phyloP scores from a whole-genome alignment of 202 grass and related monocot species.

The Alloteropsis angusta region DNA sequence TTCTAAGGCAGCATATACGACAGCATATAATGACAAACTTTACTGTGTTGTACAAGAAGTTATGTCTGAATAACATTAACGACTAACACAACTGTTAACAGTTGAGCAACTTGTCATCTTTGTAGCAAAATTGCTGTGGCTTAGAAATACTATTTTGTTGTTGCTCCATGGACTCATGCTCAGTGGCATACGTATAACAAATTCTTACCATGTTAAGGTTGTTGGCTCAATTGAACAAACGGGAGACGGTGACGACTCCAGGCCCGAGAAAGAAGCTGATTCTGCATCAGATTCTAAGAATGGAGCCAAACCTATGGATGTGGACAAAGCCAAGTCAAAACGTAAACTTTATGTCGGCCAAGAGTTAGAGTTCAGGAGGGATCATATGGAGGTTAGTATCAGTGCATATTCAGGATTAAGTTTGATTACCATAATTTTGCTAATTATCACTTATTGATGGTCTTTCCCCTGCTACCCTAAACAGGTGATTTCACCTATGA shows the following conservation, averaged over 20 bases:
- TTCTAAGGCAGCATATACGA: background rate
- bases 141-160: background rate
- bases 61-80: background rate
- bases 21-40: background rate
- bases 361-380: slow-evolving; percentile 86
- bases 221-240: slow-evolving; percentile 82
- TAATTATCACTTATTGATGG: slow-evolving; percentile 17
- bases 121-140: background rate
- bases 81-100: background rate
- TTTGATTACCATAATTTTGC: slow-evolving; percentile 1
- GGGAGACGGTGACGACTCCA: slow-evolving; percentile 50
- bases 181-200: background rate
- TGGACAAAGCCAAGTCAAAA: slow-evolving; percentile 70
- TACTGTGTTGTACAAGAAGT: background rate
- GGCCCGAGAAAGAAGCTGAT: slow-evolving; percentile 65
- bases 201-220: slow-evolving; percentile 49
- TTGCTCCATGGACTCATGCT: background rate
- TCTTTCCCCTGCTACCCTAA: background rate
- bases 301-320: slow-evolving; percentile 57
- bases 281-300: slow-evolving; percentile 67
- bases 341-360: slow-evolving; percentile 85
- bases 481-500: slow-evolving; percentile 89
- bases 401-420: slow-evolving; percentile 4
- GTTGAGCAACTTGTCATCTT: background rate
- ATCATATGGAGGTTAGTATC: slow-evolving; percentile 81